Conservation (phyloP, 352 stramenopile species). For the Detonula confervacea region DNA sequence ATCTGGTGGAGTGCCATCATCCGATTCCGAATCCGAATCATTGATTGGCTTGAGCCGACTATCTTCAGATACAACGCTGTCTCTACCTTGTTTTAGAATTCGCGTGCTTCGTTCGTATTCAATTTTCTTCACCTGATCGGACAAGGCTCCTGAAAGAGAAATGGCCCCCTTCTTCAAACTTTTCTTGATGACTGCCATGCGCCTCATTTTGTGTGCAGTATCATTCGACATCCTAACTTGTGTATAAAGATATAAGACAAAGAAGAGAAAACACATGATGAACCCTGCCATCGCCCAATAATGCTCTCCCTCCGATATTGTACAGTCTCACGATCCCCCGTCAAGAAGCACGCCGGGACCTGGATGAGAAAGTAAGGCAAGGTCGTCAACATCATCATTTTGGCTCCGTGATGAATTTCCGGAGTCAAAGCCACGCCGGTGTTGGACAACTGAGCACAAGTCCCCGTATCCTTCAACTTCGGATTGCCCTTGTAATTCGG, state of each 20-base stretch:
- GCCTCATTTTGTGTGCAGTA: slow-evolving; percentile 81
- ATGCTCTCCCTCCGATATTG: slow-evolving; percentile 89
- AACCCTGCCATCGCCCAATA: slow-evolving; percentile 90
- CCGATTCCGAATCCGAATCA: not conserved
- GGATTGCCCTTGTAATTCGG: slow-evolving; percentile 88
- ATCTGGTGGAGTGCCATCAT: slow-evolving; percentile 6
- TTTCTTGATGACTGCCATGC: slow-evolving; percentile 80
- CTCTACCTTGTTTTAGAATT: not conserved
- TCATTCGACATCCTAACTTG: slow-evolving; percentile 89
- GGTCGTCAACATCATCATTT: slow-evolving; percentile 92
- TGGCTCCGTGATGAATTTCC: slow-evolving; percentile 89
- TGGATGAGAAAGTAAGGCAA: slow-evolving; percentile 96
- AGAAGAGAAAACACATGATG: slow-evolving; percentile 89
- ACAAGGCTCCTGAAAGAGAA: slow-evolving; percentile 78
- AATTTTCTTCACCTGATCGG: slow-evolving; percentile 57
- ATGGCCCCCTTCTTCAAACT: slow-evolving; percentile 75
- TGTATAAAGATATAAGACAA: slow-evolving; percentile 92
- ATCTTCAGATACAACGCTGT: slow-evolving; percentile 3
- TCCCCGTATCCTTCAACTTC: slow-evolving; percentile 73
- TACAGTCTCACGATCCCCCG: slow-evolving; percentile 83
- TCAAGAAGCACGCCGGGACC: slow-evolving; percentile 91
- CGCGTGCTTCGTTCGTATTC: slow-evolving; percentile 28
- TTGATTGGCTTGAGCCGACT: not conserved
- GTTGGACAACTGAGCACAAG: slow-evolving; percentile 28
- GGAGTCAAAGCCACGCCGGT: slow-evolving; percentile 76